Percentiles rank a stretch among this genome's conserved stretches.
phyloP scores from a whole-genome alignment of 345 rosid species.

The Anacardium occidentale region DNA sequence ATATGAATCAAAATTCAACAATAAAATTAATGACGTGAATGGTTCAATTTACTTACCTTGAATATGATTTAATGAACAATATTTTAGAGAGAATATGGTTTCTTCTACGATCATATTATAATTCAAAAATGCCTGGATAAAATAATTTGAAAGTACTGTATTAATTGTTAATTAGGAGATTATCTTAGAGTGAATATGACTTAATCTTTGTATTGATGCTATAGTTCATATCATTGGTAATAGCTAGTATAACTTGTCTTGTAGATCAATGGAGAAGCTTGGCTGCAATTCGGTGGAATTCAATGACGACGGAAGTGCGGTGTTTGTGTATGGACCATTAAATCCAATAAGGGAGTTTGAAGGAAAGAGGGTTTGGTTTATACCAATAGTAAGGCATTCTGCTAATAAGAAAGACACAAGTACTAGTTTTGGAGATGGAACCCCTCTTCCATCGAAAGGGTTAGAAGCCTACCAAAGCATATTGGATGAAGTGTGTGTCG shows the following conservation, averaged over 20 bases:
- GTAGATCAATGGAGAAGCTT: not conserved
- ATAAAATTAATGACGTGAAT: not conserved
- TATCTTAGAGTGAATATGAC: no score
- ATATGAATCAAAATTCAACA: not conserved
- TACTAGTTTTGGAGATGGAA: not conserved
- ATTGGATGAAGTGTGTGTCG: not conserved
- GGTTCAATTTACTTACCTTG: not conserved
- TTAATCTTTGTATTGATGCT: not conserved
- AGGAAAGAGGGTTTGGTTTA: slow-evolving; percentile 6
- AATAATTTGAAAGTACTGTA: no score
- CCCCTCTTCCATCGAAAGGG: not conserved
- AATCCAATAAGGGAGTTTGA: not conserved
- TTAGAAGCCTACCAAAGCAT: not conserved
- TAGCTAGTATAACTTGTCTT: not conserved
- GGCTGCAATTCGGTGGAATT: not conserved
- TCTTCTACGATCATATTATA: no score
- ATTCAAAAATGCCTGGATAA: no score
- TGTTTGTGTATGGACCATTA: not conserved
- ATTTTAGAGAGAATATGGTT: no score
- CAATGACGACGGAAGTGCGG: not conserved
- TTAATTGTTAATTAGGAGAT: no score
- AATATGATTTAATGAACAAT: not conserved
- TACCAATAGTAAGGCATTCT: not conserved
- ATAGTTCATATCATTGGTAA: not conserved
- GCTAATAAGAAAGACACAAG: not conserved